Base-by-base conservation (phyloP, 169 alveolate genomes). In the Eimeria praecox region DNA sequence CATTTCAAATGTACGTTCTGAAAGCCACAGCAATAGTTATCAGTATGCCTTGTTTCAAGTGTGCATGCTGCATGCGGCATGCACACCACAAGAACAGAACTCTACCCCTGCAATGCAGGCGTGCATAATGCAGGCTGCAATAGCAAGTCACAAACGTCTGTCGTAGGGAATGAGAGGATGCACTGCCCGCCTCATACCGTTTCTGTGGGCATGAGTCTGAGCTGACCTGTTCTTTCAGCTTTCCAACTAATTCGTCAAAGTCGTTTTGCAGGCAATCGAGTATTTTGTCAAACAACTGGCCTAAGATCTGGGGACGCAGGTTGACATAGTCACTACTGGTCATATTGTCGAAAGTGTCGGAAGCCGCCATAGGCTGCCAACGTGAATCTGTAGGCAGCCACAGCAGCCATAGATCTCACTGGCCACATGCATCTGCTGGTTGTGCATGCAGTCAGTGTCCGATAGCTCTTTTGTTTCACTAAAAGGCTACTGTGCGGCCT, bases 231-330 rank as follows among this genome's bases (percentile, higher is more conserved):
- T 82, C 90, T 40, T 92, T 77, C 54, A 92, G 86, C 85, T 80
- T 92, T 22, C 85, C 95, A n/a, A 92, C 73, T 30, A 92, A 64
- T n/a, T 92, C 95, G 27, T 78, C 89, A 30, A 92, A 80, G 54
- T 92, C 95, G 27, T 56, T 59, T 64, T 92, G 95, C n/a, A 92
- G 91, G 33, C 75, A 92, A 56, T 92, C 95, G 75, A 92, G 44
- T 18, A 92, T 66, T 24, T 30, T 64, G 85, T 92, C 95, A 78
- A 92, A 92, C 82, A 92, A 52, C 73, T 92, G 95, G n/a, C 95
- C 92, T 40, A 92, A 42, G 42, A 92, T 46, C 92, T 92, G 77
- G 44, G 95, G 95, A 59, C 49, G 93, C 93, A 86, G 59, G 27
- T 40, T 54, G 44, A 64, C 73, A 30, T 86, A 86, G 62, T 86